A percentile compares a stretch with the other conserved stretches of the same genome.
Conservation (phyloP, 352 stramenopile species). For the Phytopythium vexans region DNA sequence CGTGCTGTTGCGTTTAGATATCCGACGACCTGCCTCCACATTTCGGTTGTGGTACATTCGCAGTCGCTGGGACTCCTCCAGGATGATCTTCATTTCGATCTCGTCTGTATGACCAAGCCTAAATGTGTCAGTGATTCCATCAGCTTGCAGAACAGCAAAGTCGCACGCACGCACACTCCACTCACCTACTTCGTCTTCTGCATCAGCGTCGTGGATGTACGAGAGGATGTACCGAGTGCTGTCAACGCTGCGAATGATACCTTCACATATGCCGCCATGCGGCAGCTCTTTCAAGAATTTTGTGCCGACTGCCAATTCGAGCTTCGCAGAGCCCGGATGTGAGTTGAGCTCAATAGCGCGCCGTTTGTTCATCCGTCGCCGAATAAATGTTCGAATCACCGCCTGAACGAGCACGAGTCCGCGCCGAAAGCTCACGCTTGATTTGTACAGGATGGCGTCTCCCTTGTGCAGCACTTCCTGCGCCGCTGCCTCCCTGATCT, state of each 20-base stretch:
- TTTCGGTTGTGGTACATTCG: conserved; percentile 4
- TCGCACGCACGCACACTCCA: neutral
- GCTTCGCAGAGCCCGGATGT: neutral
- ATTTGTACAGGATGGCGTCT: conserved; percentile 67
- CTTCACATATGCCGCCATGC: conserved; percentile 65
- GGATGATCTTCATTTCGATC: conserved; percentile 78
- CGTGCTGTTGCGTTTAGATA: conserved; percentile 7
- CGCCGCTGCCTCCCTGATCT: conserved; percentile 49
- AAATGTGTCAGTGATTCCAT: too few relatives aligned
- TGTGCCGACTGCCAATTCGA: conserved; percentile 51
- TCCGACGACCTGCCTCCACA: conserved; percentile 2
- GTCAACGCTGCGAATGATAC: conserved; percentile 43
- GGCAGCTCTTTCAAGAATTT: conserved; percentile 71
- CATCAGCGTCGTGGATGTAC: conserved; percentile 61
- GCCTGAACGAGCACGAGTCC: conserved; percentile 69
- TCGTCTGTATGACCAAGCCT: conserved; percentile 24
- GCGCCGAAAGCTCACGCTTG: conserved; percentile 66
- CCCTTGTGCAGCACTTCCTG: conserved; percentile 61
- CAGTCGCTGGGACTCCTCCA: conserved; percentile 60
- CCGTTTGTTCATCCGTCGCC: conserved; percentile 32
- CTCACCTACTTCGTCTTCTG: conserved; percentile 68
- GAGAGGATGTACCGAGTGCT: conserved; percentile 47
- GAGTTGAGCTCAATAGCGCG: conserved; percentile 22
- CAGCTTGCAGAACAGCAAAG: too few relatives aligned
- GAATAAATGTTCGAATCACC: conserved; percentile 67